A percentile compares a stretch with the other conserved stretches of the same genome.
phyloP scores from a whole-genome alignment of 768 basidiomycete species.

The Termitomyces eurrhizus region DNA sequence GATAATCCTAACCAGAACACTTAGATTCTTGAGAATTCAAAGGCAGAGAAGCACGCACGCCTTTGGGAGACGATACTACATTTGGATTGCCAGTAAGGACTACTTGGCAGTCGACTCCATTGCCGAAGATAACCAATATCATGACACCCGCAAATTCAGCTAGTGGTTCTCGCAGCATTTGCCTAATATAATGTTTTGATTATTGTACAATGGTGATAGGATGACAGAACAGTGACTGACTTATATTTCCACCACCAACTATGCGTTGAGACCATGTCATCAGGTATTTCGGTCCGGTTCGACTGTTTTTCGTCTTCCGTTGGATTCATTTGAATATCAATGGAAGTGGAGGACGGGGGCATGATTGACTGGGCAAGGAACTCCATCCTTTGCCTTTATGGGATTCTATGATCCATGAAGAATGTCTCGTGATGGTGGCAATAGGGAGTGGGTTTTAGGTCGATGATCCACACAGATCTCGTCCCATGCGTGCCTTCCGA shows the following conservation, averaged over 20 bases:
- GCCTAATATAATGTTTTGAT: slow-evolving; percentile 13
- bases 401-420: not conserved
- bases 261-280: not conserved
- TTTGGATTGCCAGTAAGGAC: slow-evolving; percentile 35
- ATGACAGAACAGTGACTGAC: slow-evolving; percentile 10
- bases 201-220: not conserved
- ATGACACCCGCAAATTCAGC: slow-evolving; percentile 55
- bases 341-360: not conserved
- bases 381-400: not conserved
- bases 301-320: not conserved
- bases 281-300: not conserved
- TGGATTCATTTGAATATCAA: not conserved
- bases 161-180: slow-evolving; percentile 32
- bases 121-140: slow-evolving; percentile 51
- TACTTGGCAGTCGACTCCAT: slow-evolving; percentile 46
- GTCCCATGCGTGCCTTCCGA: not conserved
- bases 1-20: slow-evolving; percentile 28
- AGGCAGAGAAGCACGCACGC: slow-evolving; percentile 31
- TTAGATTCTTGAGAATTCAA: too few species aligned
- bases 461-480: not conserved
- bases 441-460: not conserved
- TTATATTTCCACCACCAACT: slow-evolving; percentile 28
- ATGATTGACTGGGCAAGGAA: not conserved
- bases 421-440: not conserved
- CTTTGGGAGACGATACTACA: slow-evolving; percentile 40